Base-by-base conservation (phyloP, 2,329 filamentous ascomycete species). In the Colletotrichum eremochloae region DNA sequence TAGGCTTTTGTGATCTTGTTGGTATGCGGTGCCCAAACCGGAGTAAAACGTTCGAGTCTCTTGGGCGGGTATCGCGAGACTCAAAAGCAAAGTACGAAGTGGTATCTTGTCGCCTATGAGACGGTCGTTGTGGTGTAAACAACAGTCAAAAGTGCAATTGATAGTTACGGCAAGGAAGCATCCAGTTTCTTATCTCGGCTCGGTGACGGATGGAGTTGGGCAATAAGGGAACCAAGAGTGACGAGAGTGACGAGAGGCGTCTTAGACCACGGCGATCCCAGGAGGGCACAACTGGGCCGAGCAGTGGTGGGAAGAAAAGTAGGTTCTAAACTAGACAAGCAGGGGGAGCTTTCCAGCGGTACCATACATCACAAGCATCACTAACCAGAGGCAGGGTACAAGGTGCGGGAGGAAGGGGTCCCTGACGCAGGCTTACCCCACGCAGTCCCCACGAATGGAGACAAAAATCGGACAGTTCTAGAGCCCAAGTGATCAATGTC, bases 361-460 rank as follows among this genome's bases (percentile, higher is more conserved):
- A 46, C 61, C 61, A 72, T 48, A 66, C 65, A 68, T 69, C 72
- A 66, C 69, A 68, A 73, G 70, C 72, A 74, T 74, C 66, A 67
- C 56, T 67, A 38, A 46, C 55, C 31, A 38, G 56, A 38, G 52
- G 63, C 67, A 71, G 68, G 67, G 67, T 66, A 56, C 50, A 71
- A 63, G 71, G 61, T 20, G 68, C 63, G 61, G 68, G 72, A 64
- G 68, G 62, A 67, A 71, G 63, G 55, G 68, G 68, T 63, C 71
- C 71, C 62, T 73, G 72, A 65, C 68, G n/a, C 69, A 72, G 69
- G 56, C 69, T 56, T 71, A 71, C 71, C 71, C 71, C 71, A 73
- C 71, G 71, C 38, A 36, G 71, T 73, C 44, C 55, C 69, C 64
- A 74, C 72, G 63, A 63, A 68, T 56, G 63, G 63, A 44, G 52